phyloP scores from a whole-genome alignment of 495 filamentous ascomycete species.

The Aspergillus funiculosus region DNA sequence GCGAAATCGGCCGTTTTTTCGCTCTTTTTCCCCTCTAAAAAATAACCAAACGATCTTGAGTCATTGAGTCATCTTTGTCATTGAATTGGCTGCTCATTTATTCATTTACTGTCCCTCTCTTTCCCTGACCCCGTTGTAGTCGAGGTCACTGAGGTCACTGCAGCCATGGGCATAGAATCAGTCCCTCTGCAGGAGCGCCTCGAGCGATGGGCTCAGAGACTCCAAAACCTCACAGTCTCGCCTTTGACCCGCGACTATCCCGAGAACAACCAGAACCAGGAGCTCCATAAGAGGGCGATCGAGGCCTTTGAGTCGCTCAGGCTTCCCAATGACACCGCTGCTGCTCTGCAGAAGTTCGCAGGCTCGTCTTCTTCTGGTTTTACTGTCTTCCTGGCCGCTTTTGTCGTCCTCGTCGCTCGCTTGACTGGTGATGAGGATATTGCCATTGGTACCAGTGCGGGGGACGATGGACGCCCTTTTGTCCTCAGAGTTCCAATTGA shows the following conservation, averaged over 20 bases:
- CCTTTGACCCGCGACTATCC: constrained; percentile 49
- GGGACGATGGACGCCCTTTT: constrained; percentile 44
- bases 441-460: constrained; percentile 42
- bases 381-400: constrained; percentile 43
- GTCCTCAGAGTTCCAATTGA: constrained; percentile 42
- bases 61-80: constrained; percentile 10
- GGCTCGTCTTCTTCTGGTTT: constrained; percentile 39
- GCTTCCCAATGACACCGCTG: constrained; percentile 32
- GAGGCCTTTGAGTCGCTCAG: constrained; percentile 46
- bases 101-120: constrained; percentile 8
- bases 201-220: constrained; percentile 43
- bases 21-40: too few relatives aligned
- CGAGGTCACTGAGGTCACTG: constrained; percentile 20
- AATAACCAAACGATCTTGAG: too few relatives aligned
- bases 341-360: constrained; percentile 39
- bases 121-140: constrained; percentile 9
- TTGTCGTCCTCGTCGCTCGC: constrained; percentile 43
- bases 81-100: background rate
- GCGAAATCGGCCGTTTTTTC: too few relatives aligned
- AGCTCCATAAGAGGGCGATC: constrained; percentile 36
- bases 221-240: constrained; percentile 45
- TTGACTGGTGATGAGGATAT: constrained; percentile 52
- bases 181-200: constrained; percentile 41
- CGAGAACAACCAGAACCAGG: constrained; percentile 34
- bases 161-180: constrained; percentile 36